Evolutionary conservation across 805 yeast species (phyloP), one percentile per base, ranked within the genome.

Genomic region (Ogataea philodendri): DNA sequence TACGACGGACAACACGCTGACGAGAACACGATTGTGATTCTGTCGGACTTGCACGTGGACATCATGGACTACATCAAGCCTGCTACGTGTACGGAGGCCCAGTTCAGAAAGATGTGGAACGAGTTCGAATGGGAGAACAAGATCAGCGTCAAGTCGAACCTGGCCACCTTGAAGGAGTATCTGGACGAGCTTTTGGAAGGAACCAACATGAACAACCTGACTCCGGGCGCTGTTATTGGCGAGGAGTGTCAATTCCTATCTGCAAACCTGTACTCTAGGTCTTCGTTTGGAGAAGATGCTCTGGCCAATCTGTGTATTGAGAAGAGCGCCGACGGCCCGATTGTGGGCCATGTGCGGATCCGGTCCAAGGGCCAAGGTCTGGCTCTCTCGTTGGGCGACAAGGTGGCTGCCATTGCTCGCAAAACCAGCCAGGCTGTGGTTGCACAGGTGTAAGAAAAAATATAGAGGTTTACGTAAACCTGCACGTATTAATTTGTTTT

Each of bases 61-160:
- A 85, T 93, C 35, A 86, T 93, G 88, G 97, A 93, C 63, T 93
- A 93, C 66, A 88, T 93, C 62, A 87, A 86, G 60, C 97, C 98
- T 14, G 93, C 95, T n/a, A 73, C 76, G 15, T 85, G 95, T 60
- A 68, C 88, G 10, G 97, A 90, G 64, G 77, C 80, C 28, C 83
- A 77, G 49, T 93, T 93, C 84, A 84, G 98, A 57, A 76, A 80
- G 54, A 90, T 89, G 97, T 93, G 99, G 99, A 87, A 88, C 60
- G 97, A 89, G 60, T 93, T 94, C 59, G 99, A 93, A 66, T 93
- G 98, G 98, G 98, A 93, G 65, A 93, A 93, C 69, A 93, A 93
- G 69, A 89, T 93, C 51, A 84, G 89, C 42, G 84, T 93, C 58
- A 80, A 82, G 49, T 78, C 94, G 2, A 72, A 70, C 35, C 68